Conservation (phyloP, 2,329 filamentous ascomycete species). For the Ophiosphaerella narmari region DNA sequence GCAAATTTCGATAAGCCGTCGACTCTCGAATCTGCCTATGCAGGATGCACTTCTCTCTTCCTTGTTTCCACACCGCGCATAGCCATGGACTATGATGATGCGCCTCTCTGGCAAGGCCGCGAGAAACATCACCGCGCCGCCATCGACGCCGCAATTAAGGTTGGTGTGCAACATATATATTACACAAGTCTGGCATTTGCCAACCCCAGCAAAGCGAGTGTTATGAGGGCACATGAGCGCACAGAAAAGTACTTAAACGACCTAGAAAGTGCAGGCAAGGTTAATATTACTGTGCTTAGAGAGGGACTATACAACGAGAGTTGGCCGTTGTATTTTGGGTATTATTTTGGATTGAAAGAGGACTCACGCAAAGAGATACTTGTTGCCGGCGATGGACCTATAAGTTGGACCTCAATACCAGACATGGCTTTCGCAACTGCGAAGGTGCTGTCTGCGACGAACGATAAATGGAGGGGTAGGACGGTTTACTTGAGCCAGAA, state of each 20-base stretch:
- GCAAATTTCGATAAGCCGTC: constrained; percentile 47
- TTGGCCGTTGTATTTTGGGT: constrained; percentile 55
- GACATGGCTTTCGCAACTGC: constrained; percentile 53
- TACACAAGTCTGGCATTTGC: constrained; percentile 53
- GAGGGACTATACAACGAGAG: constrained; percentile 54
- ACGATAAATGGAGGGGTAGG: constrained; percentile 40
- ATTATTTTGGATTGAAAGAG: constrained; percentile 42
- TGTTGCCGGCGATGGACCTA: constrained; percentile 48
- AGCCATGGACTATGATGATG: constrained; percentile 51
- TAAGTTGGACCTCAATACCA: constrained; percentile 51
- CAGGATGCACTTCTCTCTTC: constrained; percentile 49
- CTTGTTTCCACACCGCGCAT: constrained; percentile 53
- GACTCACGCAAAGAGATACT: constrained; percentile 47
- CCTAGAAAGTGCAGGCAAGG: constrained; percentile 23
- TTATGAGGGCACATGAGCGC: constrained; percentile 54
- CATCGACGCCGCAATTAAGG: constrained; percentile 49
- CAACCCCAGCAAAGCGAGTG: constrained; percentile 47
- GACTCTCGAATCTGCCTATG: constrained; percentile 42
- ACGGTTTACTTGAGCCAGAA: constrained; percentile 48
- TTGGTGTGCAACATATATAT: constrained; percentile 52
- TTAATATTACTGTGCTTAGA: constrained; percentile 46
- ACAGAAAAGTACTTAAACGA: constrained; percentile 49
- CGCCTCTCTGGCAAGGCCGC: constrained; percentile 48
- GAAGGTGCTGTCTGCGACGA: constrained; percentile 40
- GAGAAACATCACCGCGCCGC: constrained; percentile 52